Base-by-base conservation (phyloP, 495 filamentous ascomycete species). In the Diplogelasinospora grovesii region DNA sequence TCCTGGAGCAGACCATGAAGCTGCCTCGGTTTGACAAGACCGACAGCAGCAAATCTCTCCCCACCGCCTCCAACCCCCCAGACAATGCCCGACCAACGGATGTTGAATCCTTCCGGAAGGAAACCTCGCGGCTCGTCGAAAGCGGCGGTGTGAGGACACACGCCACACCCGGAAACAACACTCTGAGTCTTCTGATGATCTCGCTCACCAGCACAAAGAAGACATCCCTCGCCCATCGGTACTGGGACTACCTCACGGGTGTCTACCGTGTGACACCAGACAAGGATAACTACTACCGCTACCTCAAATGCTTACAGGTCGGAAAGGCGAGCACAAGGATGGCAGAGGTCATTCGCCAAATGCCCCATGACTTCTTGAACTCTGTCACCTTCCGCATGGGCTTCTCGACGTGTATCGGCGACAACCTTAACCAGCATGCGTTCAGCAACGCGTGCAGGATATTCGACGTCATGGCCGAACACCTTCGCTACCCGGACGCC, bases 1-100 rank as follows among this genome's bases (percentile, higher is more conserved):
- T 98, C 16, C 59, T 89, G 10, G 68, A 86, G 36, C 83, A 94
- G 60, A 85, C 87, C 6, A 86, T 86, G 73, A 69, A 74, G 21
- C 72, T 90, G 43, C 78, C 81, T 10, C 57, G 65, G 14, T 55
- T 70, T 16, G 51, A 71, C 8, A 49, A 69, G 8, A 56, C 33
- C 21, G 23, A 29, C n/a, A n/a, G n/a, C n/a, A n/a, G n/a, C n/a
- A n/a, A n/a, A n/a, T n/a, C n/a, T n/a, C n/a, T n/a, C n/a, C n/a
- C n/a, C n/a, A n/a, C n/a, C n/a, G n/a, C n/a, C n/a, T n/a, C n/a
- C n/a, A n/a, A n/a, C n/a, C n/a, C n/a, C n/a, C n/a, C n/a, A n/a
- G n/a, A n/a, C n/a, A n/a, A n/a, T n/a, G n/a, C n/a, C n/a, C n/a
- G n/a, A n/a, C n/a, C n/a, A n/a, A n/a, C n/a, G n/a, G n/a, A n/a